phyloP scores from a whole-genome alignment of 306 rosid species.

The Fragaria ananassa region DNA sequence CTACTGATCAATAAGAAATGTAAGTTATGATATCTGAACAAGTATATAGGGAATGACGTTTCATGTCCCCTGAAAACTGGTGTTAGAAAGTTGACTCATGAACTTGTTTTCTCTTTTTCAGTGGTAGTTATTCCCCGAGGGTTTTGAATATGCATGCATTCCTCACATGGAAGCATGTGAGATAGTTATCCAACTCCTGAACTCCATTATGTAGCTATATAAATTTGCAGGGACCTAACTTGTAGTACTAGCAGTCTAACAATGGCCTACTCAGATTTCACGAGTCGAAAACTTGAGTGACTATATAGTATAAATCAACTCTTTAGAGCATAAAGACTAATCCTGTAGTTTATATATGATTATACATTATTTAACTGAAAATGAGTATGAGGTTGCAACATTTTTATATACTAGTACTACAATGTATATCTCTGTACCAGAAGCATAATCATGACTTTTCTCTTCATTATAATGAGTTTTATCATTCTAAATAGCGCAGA shows the following conservation, averaged over 20 bases:
- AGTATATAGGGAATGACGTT: slow-evolving; percentile 21
- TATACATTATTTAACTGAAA: background rate
- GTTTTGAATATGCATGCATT: background rate
- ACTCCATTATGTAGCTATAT: background rate
- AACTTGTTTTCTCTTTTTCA: background rate
- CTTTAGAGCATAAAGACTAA: background rate
- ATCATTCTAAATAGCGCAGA: background rate
- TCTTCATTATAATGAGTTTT: background rate
- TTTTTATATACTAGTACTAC: background rate
- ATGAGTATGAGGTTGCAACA: background rate
- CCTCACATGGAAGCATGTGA: slow-evolving; percentile 15
- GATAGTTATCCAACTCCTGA: background rate
- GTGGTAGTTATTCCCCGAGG: background rate
- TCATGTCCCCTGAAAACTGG: slow-evolving; percentile 14
- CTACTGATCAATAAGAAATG: slow-evolving; percentile 2
- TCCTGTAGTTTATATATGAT: background rate
- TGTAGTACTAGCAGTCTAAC: background rate
- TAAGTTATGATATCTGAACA: slow-evolving; percentile 8
- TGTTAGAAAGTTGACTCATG: slow-evolving; percentile 1
- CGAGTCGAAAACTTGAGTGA: background rate
- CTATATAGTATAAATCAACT: background rate
- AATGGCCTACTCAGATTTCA: background rate
- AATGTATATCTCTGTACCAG: background rate
- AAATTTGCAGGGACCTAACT: background rate
- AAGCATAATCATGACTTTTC: slow-evolving; percentile 1